Percentiles rank a stretch among this genome's conserved stretches.
These are phyloP conservation scores for Fusarium sacchari DNA, from an alignment of 2,329 filamentous ascomycete genomes.

Conservation along the genomic window DNA sequence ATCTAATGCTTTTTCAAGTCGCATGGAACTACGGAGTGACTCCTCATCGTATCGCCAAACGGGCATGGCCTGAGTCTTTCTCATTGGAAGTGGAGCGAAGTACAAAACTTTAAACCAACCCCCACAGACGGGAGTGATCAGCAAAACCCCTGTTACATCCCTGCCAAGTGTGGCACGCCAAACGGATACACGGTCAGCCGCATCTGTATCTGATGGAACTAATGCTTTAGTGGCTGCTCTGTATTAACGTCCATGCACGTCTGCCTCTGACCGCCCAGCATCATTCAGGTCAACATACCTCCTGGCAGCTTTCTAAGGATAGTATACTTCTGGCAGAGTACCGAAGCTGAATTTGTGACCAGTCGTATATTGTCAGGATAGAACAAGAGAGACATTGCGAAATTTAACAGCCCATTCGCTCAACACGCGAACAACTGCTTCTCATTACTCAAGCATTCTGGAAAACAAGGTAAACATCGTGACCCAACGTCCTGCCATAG, in stretches of 20 bases:
- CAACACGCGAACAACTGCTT: not conserved
- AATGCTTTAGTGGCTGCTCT: not conserved
- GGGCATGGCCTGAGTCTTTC: not conserved
- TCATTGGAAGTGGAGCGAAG: not conserved
- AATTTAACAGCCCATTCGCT: not conserved
- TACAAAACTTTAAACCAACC: not conserved
- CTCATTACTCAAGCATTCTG: not conserved
- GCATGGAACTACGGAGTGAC: too few species aligned
- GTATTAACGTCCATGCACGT: not conserved
- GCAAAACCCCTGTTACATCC: not conserved
- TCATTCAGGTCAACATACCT: not conserved
- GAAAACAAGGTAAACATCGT: not conserved
- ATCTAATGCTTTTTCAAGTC: not conserved
- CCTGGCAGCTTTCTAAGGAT: not conserved
- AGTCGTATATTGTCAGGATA: not conserved
- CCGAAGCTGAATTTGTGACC: not conserved
- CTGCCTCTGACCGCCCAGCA: not conserved
- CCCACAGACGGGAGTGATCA: not conserved
- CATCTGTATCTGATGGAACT: conserved; percentile 18
- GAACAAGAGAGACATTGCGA: too few species aligned
- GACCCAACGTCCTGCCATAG: too few species aligned
- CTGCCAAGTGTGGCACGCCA: not conserved
- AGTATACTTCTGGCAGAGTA: not conserved
- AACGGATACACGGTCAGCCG: conserved; percentile 19
- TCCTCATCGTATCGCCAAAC: not conserved